These are phyloP conservation scores for Alternaria brassicicola DNA, from an alignment of 2,329 filamentous ascomycete genomes.

Conservation along the genomic window DNA sequence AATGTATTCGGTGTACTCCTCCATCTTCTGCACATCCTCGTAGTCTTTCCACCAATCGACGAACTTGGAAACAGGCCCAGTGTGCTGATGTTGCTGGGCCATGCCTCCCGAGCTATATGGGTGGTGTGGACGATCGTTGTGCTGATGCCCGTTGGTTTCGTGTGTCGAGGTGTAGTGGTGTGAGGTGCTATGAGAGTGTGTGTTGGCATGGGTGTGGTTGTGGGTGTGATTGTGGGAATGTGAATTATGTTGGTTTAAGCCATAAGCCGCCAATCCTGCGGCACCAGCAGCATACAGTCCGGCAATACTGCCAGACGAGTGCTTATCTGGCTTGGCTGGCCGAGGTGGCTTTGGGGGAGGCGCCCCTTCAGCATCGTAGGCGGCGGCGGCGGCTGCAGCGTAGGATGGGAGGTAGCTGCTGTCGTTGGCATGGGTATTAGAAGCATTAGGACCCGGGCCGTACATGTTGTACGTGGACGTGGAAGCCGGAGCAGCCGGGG, in stretches of 20 bases:
- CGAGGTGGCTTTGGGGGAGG: constrained; percentile 45
- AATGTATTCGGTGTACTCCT: constrained; percentile 71
- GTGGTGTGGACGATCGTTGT: constrained; percentile 25
- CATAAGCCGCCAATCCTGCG: constrained; percentile 56
- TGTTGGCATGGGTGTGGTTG: constrained; percentile 40
- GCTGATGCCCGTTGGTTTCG: constrained; percentile 33
- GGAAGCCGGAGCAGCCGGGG: constrained; percentile 19
- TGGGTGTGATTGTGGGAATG: constrained; percentile 23
- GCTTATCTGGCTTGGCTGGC: constrained; percentile 51
- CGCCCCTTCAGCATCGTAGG: constrained; percentile 21
- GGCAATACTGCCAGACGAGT: constrained; percentile 51
- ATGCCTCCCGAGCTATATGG: constrained; percentile 46
- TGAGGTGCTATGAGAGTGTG: constrained; percentile 18
- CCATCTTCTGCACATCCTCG: constrained; percentile 68
- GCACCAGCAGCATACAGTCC: constrained; percentile 55
- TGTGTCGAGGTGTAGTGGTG: constrained; percentile 38
- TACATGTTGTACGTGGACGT: constrained; percentile 30
- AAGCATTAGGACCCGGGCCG: constrained; percentile 35
- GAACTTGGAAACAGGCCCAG: constrained; percentile 61
- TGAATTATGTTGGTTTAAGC: constrained; percentile 50
- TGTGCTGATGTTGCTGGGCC: constrained; percentile 58
- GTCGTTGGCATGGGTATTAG: constrained; percentile 38
- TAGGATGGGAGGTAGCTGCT: constrained; percentile 42
- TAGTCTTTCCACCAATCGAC: constrained; percentile 68
- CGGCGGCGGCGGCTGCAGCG: constrained; percentile 23